Conservation (phyloP, 208 protist genomes). For the Balamuthia mandrillaris region DNA sequence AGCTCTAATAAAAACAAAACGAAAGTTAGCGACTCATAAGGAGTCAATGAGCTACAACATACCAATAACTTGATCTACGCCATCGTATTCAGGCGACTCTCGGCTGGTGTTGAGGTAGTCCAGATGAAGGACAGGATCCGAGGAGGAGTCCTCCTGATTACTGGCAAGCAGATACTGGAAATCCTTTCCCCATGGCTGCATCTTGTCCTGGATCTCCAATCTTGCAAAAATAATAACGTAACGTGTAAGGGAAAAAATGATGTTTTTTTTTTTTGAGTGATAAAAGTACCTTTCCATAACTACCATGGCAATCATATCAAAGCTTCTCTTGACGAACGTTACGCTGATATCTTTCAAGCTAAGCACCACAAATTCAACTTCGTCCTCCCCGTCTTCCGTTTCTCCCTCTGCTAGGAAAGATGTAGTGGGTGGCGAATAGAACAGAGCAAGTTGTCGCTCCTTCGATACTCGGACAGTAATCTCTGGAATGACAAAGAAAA, state of each 20-base stretch:
- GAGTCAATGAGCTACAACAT: neutral
- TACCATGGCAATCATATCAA: constrained; percentile 11
- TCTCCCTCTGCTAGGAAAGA: too few relatives aligned
- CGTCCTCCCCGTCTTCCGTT: too few relatives aligned
- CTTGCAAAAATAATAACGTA: too few relatives aligned
- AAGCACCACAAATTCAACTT: too few relatives aligned
- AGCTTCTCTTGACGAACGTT: constrained; percentile 7
- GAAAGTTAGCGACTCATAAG: neutral
- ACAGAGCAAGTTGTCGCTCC: neutral
- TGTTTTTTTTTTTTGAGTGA: too few relatives aligned
- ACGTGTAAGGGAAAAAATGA: too few relatives aligned
- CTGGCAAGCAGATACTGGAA: too few relatives aligned
- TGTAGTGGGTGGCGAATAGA: too few relatives aligned
- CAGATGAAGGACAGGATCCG: constrained; percentile 1
- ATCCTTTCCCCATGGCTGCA: too few relatives aligned
- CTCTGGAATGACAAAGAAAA: constrained; percentile 27
- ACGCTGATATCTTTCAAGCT: too few relatives aligned
- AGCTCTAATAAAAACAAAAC: neutral
- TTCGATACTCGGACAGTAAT: neutral
- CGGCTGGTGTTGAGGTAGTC: neutral
- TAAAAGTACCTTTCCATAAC: too few relatives aligned
- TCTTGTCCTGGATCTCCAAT: too few relatives aligned
- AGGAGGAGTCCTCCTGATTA: neutral
- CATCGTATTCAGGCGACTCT: constrained; percentile 3
- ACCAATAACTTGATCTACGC: neutral